Percentiles rank a stretch among this genome's conserved stretches.
Conservation (phyloP, 2,329 filamentous ascomycete genomes). For the Polytolypa hystricis region DNA sequence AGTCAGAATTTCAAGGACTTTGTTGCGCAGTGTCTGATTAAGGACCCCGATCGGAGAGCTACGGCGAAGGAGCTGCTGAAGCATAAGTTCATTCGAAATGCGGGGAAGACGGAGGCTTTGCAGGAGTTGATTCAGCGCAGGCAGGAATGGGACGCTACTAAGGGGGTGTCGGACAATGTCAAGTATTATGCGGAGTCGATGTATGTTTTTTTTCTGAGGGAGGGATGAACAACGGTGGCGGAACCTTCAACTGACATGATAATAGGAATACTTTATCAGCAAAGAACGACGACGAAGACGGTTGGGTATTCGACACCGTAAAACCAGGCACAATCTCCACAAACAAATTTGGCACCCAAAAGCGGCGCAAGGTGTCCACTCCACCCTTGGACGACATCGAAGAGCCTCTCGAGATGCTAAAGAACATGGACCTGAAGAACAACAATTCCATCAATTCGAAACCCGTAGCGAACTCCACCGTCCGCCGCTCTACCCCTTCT, state of each 20-base stretch:
- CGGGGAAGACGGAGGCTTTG: constrained; percentile 77
- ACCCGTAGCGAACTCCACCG: constrained; percentile 51
- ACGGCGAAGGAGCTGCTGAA: constrained; percentile 77
- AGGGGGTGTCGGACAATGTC: constrained; percentile 56
- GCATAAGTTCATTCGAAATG: constrained; percentile 77
- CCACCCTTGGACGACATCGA: constrained; percentile 23
- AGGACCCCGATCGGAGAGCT: constrained; percentile 75
- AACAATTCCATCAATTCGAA: constrained; percentile 34
- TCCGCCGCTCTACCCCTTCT: constrained; percentile 33
- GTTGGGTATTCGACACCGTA: constrained; percentile 93
- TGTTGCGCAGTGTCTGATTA: constrained; percentile 77
- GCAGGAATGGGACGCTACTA: constrained; percentile 69
- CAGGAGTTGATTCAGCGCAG: constrained; percentile 75
- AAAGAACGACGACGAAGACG: constrained; percentile 61
- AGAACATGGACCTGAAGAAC: constrained; percentile 27
- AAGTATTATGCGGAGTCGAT: constrained; percentile 93
- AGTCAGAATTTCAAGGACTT: constrained; percentile 93
- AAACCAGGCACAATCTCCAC: constrained; percentile 55
- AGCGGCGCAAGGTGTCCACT: constrained; percentile 36
- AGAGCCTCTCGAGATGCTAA: constrained; percentile 29
- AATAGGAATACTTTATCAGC: constrained; percentile 49
- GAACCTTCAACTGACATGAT: constrained; percentile 9
- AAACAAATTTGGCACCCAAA: constrained; percentile 42
- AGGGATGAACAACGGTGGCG: no score
- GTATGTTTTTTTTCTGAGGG: constrained; percentile 26